Base-by-base conservation (phyloP, 345 rosid genomes). In the Eucalyptus microcorys region DNA sequence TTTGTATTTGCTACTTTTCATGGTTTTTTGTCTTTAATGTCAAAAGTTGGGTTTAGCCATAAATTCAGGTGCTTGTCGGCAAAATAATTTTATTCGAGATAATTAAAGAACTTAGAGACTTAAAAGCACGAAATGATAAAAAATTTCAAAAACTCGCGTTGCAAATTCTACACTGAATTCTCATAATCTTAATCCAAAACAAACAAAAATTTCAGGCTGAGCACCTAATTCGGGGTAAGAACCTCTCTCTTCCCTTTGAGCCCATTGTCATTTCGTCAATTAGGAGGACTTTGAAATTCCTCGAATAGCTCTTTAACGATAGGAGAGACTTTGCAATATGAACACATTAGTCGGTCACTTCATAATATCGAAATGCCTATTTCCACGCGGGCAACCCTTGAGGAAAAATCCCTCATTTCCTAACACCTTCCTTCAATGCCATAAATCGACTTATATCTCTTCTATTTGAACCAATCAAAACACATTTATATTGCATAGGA, bases 341-440 rank as follows among this genome's bases (percentile, higher is more conserved):
- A 55, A 22, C 13, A 0, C 30, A 1, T 24, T 55, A 55, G 30
- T 10, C 3, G 2, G 12, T 26, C 30, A 10, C 61, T 55, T 55
- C 3, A 24, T 2, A 55, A 55, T 9, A 55, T 55, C 30, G 0
- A 55, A 24, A 55, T 1, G 6, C 14, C 14, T 55, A 27, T 55
- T 55, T 55, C 1, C 30, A 55, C 24, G 30, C 0, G 2, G 3
- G 13, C 2, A 2, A 3, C 15, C 7, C 7, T 59, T 1, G 0
- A 27, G 15, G 15, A 59, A 59, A 27, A 59, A 59, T 27, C 32
- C 7, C n/a, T 52, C 27, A 59, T 7, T 27, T 59, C 66, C 66
- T 11, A 59, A 5, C 66, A 59, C 66, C 32, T 27, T 27, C 15
- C 32, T 59, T 59, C 15, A 3, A 26, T 2, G 0, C 16, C 32